Evolutionary conservation across 768 basidiomycete species (phyloP), one percentile per base, ranked within the genome.

Genomic region (Russula virescens): DNA sequence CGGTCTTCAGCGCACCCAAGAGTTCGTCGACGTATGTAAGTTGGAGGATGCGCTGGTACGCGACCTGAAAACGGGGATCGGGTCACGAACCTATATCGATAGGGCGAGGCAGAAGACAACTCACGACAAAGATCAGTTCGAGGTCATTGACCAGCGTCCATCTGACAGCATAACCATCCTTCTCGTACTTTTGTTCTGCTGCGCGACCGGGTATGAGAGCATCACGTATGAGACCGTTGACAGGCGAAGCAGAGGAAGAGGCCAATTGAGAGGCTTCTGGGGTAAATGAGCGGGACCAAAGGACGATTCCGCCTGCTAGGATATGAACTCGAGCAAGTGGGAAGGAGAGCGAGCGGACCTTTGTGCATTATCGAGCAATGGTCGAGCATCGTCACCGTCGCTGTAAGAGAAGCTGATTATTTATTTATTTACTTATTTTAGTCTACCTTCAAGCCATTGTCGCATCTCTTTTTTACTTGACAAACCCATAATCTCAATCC

Each of bases 61-160:
- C 93, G 58, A 96, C 94, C 94, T 96, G 69, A 4, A 62, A 35
- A 14, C 45, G 21, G 21, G 38, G 46, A 38, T 63, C 21, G 25
- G 49, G 62, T 60, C 49, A 45, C 18, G 46, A 16, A 21, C 21
- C 43, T 6, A 38, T 25, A 42, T 46, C 45, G 18, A 46, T 6
- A 25, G n/a, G n/a, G n/a, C n/a, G n/a, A 57, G 50, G 7, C 42
- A 56, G 56, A 10, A 35, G 13, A 43, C 56, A 48, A 79, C 90
- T 68, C 70, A 95, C 94, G 72, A 97, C 96, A 71, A 99, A 98
- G 59, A 98, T 95, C 69, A 99, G 82, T 65, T 96, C 96, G 49
- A 98, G 80, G 65, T 95, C 94, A 72, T 99, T 99, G 34, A 91
- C 87, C 69, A 94, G 91, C 0, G 92, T 87, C 94, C 96, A 98